Evolutionary conservation across 441 rosid species (phyloP), one percentile per base, ranked within the genome.

Genomic region (Erodium trifolium): DNA sequence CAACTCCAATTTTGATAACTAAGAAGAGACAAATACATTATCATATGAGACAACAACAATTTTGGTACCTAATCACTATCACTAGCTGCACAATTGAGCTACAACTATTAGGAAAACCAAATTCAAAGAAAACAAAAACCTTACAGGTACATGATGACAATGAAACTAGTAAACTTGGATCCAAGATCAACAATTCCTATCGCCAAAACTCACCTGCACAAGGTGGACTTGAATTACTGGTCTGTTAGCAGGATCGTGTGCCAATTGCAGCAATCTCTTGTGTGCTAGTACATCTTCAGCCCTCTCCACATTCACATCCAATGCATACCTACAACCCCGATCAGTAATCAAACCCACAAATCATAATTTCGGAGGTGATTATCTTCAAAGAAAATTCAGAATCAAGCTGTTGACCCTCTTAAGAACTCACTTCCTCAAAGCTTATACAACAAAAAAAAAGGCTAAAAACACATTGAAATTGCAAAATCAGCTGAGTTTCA

Each of bases 141-240:
- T 14, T 14, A 17, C 17, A 53, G 23, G 19, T 6, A 7, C 60
- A 53, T 17, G 2, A 13, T 5, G 10, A 53, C 19, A 53, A 53
- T 13, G 47, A 41, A 14, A 17, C 9, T 12, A 53, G 8, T 6
- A 53, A 53, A 2, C 19, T n/a, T 17, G 9, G 19, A 53, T 41
- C 47, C 60, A 53, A 14, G 9, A 53, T 16, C 19, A 53, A 53
- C 60, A 53, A 16, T 17, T 16, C 2, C 8, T 41, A 41, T 41
- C 47, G 9, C 4, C 1, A 7, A 8, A 55, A 55, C 62, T 55
- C 11, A 55, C 62, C 62, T 55, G 62, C 27, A 55, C 62, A 17
- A 55, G 62, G 62, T 18, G 62, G 27, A 55, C 62, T 55, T 55
- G 23, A 55, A 55, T 55, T 55, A 55, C 62, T 17, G 62, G 62